phyloP scores from a whole-genome alignment of 2,329 filamentous ascomycete genomes.

The Calonectria ilicicola region DNA sequence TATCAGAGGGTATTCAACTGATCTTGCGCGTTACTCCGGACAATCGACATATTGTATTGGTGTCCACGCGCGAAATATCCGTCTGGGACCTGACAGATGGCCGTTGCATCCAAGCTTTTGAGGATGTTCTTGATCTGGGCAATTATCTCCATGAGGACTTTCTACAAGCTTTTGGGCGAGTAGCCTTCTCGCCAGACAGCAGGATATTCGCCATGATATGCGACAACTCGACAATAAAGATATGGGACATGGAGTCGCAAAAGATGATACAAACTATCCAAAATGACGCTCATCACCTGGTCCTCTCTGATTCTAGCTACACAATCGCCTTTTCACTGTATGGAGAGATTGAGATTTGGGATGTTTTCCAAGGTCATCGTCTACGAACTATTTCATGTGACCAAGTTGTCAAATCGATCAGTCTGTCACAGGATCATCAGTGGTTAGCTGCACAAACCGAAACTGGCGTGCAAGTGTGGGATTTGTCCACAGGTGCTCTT shows the following conservation, averaged over 20 bases:
- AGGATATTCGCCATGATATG: neutral
- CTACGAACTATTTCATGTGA: neutral
- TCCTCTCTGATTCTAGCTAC: neutral
- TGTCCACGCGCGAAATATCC: rapidly evolving
- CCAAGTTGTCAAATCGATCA: neutral
- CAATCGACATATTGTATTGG: neutral
- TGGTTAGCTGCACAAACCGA: neutral
- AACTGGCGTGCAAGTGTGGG: neutral
- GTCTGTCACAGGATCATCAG: neutral
- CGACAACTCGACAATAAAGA: neutral
- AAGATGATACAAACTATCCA: neutral
- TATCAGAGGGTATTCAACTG: rapidly evolving
- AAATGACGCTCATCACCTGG: rapidly evolving
- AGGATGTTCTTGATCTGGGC: no score
- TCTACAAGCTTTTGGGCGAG: neutral
- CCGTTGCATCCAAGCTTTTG: no score
- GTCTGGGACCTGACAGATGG: neutral
- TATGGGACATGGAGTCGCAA: neutral
- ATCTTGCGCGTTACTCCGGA: neutral
- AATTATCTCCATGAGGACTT: no score
- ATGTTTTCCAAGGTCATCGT: neutral
- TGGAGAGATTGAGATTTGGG: neutral
- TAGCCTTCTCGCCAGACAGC: neutral
- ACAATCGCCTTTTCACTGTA: no score
- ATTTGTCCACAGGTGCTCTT: neutral